phyloP scores from a whole-genome alignment of 2,329 filamentous ascomycete species.

The Alternaria arborescens region DNA sequence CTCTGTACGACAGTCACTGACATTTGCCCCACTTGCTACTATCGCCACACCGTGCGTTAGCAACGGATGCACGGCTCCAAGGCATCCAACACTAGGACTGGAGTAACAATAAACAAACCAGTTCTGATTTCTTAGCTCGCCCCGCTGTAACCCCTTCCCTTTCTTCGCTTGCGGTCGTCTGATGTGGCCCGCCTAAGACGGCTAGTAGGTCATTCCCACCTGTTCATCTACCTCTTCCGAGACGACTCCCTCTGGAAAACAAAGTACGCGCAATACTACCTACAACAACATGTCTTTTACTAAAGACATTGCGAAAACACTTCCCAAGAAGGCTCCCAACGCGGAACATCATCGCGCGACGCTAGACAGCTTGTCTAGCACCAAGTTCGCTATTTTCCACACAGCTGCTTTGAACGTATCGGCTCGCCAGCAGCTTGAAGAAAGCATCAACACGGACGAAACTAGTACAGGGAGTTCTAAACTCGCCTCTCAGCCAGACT shows the following conservation, averaged over 20 bases:
- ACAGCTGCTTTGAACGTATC: neutral
- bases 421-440: neutral
- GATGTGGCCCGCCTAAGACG: neutral
- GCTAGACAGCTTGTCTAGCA: neutral
- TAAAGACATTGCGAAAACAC: neutral
- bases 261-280: neutral
- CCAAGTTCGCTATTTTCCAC: constrained; percentile 1
- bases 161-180: neutral
- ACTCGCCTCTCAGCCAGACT: constrained; percentile 4
- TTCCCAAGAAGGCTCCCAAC: neutral
- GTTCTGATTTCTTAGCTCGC: neutral
- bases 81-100: neutral
- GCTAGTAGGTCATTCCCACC: neutral
- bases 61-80: neutral
- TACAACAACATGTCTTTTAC: neutral
- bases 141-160: neutral
- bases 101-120: neutral
- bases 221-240: neutral
- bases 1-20: neutral
- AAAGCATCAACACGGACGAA: constrained; percentile 4
- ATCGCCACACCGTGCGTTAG: neutral
- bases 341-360: neutral
- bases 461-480: neutral
- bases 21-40: neutral
- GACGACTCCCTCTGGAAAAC: neutral